Evolutionary conservation across 306 rosid genomes (phyloP).

Genomic region (Cyamopsis tetragonoloba): DNA sequence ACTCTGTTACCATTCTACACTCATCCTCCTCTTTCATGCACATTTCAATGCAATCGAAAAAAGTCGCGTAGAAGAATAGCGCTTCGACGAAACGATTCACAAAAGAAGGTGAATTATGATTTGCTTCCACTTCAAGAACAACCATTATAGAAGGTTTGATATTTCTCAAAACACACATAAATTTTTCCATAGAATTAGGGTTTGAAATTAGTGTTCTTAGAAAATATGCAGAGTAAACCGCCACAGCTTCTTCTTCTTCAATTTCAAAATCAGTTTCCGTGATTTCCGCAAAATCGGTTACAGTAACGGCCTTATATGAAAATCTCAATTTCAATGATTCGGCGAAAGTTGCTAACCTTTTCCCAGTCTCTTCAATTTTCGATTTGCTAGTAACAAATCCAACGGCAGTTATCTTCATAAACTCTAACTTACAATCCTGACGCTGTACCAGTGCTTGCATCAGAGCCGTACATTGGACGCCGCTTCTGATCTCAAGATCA

Average conservation of each 20-base stretch:
- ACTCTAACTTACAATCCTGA: slow-evolving; percentile 34
- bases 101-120: slow-evolving; percentile 58
- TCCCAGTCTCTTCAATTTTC: slow-evolving; percentile 42
- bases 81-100: slow-evolving; percentile 66
- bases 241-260: slow-evolving; percentile 53
- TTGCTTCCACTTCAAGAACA: slow-evolving; percentile 55
- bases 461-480: slow-evolving; percentile 54
- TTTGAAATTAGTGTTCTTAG: slow-evolving; percentile 48
- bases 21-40: slow-evolving; percentile 39
- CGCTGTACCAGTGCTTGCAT: slow-evolving; percentile 61
- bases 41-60: slow-evolving; percentile 47
- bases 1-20: slow-evolving; percentile 34
- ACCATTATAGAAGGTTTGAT: slow-evolving; percentile 56
- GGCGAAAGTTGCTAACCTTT: slow-evolving; percentile 49
- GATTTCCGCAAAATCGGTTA: slow-evolving; percentile 45
- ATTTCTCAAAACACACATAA: slow-evolving; percentile 59
- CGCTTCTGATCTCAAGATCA: slow-evolving; percentile 50
- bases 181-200: slow-evolving; percentile 53
- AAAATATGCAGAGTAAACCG: slow-evolving; percentile 39
- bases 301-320: slow-evolving; percentile 37
- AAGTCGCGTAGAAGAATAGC: slow-evolving; percentile 50
- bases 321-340: slow-evolving; percentile 62
- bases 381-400: slow-evolving; percentile 17
- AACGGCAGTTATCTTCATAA: slow-evolving; percentile 55
- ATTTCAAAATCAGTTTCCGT: slow-evolving; percentile 41